phyloP scores from a whole-genome alignment of 2,329 filamentous ascomycete genomes.

The Dactylonectria macrodidyma region DNA sequence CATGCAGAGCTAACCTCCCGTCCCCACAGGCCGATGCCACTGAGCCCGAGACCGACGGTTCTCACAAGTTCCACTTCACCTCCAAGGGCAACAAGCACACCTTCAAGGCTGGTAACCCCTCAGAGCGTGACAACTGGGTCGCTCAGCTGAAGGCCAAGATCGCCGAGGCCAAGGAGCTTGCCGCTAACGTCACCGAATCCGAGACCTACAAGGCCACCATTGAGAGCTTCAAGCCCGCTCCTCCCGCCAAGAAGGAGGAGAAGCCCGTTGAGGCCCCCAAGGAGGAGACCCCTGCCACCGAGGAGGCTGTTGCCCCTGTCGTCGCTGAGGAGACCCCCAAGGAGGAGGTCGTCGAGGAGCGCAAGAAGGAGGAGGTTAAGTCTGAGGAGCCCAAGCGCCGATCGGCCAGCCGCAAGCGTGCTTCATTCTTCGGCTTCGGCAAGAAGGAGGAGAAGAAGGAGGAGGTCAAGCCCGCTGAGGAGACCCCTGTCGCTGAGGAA shows the following conservation, averaged over 20 bases:
- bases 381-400: conserved; percentile 74
- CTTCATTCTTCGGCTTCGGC: conserved; percentile 74
- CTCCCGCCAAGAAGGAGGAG: conserved; percentile 60
- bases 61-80: conserved; percentile 88
- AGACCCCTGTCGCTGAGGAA: conserved; percentile 45
- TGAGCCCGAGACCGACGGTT: conserved; percentile 82
- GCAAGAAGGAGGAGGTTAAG: conserved; percentile 64
- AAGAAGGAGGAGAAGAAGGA: conserved; percentile 69
- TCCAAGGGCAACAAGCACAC: conserved; percentile 91
- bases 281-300: conserved; percentile 48
- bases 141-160: conserved; percentile 86
- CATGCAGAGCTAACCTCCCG: conserved; percentile 31
- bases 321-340: conserved; percentile 54
- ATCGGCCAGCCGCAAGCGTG: conserved; percentile 76
- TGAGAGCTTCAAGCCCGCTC: conserved; percentile 74
- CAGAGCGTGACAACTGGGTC: conserved; percentile 95
- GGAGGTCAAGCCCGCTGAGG: conserved; percentile 57
- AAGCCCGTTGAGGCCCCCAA: conserved; percentile 54
- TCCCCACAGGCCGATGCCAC: conserved; percentile 68
- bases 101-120: conserved; percentile 83
- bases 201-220: conserved; percentile 92
- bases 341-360: conserved; percentile 53
- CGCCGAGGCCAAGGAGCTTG: conserved; percentile 86
- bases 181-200: conserved; percentile 79
- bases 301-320: conserved; percentile 39